Conservation (phyloP, 1,284 basidiomycete species). For the Chondrostereum purpureum region DNA sequence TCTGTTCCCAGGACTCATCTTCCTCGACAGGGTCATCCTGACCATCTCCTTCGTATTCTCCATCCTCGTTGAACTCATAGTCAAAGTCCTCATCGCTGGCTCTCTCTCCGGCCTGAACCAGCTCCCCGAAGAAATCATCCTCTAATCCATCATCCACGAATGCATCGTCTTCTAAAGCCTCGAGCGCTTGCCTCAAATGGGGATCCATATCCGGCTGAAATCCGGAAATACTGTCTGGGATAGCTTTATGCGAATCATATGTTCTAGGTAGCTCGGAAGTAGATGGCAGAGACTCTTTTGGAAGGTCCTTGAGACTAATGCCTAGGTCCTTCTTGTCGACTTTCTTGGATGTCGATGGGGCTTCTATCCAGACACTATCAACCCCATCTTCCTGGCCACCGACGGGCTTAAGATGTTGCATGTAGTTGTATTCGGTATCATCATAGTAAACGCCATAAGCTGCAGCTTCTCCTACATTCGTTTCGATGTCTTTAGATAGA, state of each 20-base stretch:
- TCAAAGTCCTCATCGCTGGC: conserved; percentile 44
- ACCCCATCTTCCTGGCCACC: conserved; percentile 72
- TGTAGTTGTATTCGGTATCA: conserved; percentile 98
- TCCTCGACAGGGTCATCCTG: conserved; percentile 26
- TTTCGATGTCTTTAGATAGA: conserved; percentile 39
- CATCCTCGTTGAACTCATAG: conserved; percentile 70
- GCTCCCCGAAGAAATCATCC: conserved; percentile 68
- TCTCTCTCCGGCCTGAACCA: conserved; percentile 73
- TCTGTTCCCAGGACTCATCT: conserved; percentile 58
- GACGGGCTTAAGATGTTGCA: conserved; percentile 87
- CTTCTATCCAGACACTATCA: conserved; percentile 72
- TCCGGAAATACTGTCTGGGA: conserved; percentile 81
- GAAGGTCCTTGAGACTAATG: conserved; percentile 46
- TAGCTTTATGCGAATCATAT: conserved; percentile 67
- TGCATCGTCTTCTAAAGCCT: conserved; percentile 94
- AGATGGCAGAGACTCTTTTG: conserved; percentile 70
- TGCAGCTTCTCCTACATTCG: conserved; percentile 80
- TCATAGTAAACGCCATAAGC: conserved; percentile 93
- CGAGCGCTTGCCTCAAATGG: conserved; percentile 87
- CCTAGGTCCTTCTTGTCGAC: conserved; percentile 27
- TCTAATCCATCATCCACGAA: conserved; percentile 76
- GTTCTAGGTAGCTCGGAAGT: conserved; percentile 66
- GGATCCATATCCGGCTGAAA: conserved; percentile 97
- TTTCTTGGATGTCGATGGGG: conserved; percentile 39
- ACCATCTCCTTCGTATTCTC: conserved; percentile 25